phyloP scores from a whole-genome alignment of 2,329 filamentous ascomycete species.

The Sporothrix schenckii region DNA sequence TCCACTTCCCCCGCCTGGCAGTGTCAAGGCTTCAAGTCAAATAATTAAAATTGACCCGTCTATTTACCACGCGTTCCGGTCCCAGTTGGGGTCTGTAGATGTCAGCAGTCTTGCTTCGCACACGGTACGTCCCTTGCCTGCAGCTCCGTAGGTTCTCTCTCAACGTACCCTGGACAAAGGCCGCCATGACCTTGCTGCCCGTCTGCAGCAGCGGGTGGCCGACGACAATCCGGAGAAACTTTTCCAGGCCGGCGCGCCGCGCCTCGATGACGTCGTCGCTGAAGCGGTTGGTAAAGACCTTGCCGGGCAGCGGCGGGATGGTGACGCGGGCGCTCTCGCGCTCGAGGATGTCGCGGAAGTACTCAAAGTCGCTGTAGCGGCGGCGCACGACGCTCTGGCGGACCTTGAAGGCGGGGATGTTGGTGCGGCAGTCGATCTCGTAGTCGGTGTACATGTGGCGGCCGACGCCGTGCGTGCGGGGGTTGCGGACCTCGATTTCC shows the following conservation, averaged over 20 bases:
- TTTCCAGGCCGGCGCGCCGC: constrained; percentile 83
- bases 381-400: constrained; percentile 84
- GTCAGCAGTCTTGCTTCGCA: constrained; percentile 12
- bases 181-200: constrained; percentile 92
- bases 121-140: too few species aligned
- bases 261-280: constrained; percentile 98
- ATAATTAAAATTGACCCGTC: too few species aligned
- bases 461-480: constrained; percentile 90
- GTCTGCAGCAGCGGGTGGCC: constrained; percentile 96
- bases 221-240: constrained; percentile 96
- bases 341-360: constrained; percentile 97
- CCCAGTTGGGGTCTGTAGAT: constrained; percentile 76
- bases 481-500: constrained; percentile 96
- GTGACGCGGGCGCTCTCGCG: constrained; percentile 91
- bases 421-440: constrained; percentile 95
- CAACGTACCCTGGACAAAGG: constrained; percentile 87
- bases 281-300: constrained; percentile 97
- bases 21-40: neutral
- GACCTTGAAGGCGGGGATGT: constrained; percentile 98
- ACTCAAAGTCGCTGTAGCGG: constrained; percentile 97
- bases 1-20: neutral
- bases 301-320: constrained; percentile 92
- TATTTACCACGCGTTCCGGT: constrained; percentile 80
- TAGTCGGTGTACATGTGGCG: constrained; percentile 98
- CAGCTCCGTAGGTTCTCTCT: too few species aligned